These are phyloP conservation scores for Ceratocystis albifundus DNA, from an alignment of 2,329 filamentous ascomycete species.

Conservation along the genomic window DNA sequence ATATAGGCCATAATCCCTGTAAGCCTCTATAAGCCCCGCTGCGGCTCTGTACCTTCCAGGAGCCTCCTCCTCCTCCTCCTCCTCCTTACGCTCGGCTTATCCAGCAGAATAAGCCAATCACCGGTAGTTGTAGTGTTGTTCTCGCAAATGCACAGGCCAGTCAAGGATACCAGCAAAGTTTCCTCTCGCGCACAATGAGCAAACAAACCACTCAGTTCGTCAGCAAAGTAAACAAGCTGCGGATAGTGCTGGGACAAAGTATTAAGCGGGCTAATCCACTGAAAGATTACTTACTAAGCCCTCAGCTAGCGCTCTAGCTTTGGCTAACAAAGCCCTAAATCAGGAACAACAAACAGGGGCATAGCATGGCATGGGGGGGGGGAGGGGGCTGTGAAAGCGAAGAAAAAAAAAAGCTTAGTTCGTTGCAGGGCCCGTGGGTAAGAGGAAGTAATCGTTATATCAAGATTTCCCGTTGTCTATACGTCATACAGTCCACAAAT, in stretches of 20 bases:
- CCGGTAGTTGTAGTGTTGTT: background rate
- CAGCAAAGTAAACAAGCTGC: background rate
- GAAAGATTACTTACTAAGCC: background rate
- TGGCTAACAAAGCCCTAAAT: background rate
- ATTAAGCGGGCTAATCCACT: background rate
- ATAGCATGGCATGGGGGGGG: too few relatives aligned
- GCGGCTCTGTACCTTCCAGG: background rate
- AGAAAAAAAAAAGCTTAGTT: conserved; percentile 9
- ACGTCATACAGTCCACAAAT: background rate
- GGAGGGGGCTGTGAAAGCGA: background rate
- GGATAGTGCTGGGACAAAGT: background rate
- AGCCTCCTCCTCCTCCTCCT: too few relatives aligned
- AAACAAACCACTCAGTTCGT: background rate
- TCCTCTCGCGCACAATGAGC: background rate
- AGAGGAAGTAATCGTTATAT: background rate
- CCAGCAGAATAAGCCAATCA: background rate
- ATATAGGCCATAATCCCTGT: background rate
- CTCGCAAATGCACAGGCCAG: background rate
- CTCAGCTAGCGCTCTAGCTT: background rate
- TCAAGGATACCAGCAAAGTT: background rate
- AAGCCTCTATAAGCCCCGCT: background rate
- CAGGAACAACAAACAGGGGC: background rate
- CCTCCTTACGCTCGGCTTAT: background rate
- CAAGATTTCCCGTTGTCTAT: background rate
- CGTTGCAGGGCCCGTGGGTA: background rate